These are phyloP conservation scores for Stromatinia cepivora DNA, from an alignment of 2,329 filamentous ascomycete genomes.

Conservation along the genomic window DNA sequence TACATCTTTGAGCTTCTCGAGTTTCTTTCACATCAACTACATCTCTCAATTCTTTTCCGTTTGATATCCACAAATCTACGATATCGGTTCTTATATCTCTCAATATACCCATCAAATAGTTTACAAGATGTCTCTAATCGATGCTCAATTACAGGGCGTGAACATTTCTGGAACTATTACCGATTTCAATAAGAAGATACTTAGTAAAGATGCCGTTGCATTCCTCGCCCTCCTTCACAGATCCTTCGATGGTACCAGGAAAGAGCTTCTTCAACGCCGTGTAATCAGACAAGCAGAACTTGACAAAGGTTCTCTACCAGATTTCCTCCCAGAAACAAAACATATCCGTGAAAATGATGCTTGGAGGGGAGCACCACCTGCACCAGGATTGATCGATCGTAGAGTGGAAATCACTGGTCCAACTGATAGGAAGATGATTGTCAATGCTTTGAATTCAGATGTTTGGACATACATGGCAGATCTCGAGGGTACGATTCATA, in stretches of 20 bases:
- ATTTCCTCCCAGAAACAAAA: conserved; percentile 94
- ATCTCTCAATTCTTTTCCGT: not conserved
- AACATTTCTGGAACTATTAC: conserved; percentile 78
- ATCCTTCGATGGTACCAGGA: conserved; percentile 88
- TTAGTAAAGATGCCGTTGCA: conserved; percentile 84
- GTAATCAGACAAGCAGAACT: conserved; percentile 87
- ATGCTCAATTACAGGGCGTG: conserved; percentile 83
- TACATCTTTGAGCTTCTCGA: not conserved
- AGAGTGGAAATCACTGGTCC: conserved; percentile 97
- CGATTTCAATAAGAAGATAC: conserved; percentile 82
- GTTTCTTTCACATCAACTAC: not conserved
- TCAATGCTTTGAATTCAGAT: conserved; percentile 92
- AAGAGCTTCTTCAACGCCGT: conserved; percentile 83
- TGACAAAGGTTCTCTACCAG: conserved; percentile 82
- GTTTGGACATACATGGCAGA: conserved; percentile 99
- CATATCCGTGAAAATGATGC: conserved; percentile 91
- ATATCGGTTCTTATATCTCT: not conserved
- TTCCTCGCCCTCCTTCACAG: conserved; percentile 95
- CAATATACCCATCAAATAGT: conserved; percentile 4
- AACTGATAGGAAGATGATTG: conserved; percentile 98
- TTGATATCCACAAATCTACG: not conserved
- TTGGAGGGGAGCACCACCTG: conserved; percentile 90
- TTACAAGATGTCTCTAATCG: conserved; percentile 62
- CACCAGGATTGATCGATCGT: conserved; percentile 88
- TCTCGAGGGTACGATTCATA: conserved; percentile 73